Conservation (phyloP, 768 basidiomycete genomes). For the Tylopilus cervinicoccineus region DNA sequence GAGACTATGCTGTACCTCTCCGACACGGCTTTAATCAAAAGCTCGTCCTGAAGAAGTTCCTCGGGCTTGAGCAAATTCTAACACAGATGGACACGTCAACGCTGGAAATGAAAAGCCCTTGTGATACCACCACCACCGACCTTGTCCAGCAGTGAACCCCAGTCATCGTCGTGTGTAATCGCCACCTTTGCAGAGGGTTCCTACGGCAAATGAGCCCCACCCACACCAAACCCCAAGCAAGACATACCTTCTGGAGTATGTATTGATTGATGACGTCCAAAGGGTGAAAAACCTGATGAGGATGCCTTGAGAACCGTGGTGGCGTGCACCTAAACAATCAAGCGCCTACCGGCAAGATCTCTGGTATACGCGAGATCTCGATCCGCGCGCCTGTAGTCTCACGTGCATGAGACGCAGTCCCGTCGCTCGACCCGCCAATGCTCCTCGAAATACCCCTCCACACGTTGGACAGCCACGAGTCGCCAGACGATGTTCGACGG, state of each 20-base stretch:
- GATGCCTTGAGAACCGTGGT: not conserved
- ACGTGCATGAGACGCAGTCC: not conserved
- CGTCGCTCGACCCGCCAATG: conserved; percentile 10
- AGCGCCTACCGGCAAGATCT: conserved; percentile 15
- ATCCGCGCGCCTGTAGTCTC: conserved; percentile 1
- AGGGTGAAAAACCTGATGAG: conserved; percentile 24
- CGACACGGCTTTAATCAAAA: conserved; percentile 9
- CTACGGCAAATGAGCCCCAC: conserved; percentile 1
- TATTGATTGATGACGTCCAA: conserved; percentile 24
- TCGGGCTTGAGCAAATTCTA: conserved; percentile 11
- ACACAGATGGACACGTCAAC: not conserved
- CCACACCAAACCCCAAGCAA: not conserved
- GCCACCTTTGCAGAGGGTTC: conserved; percentile 22
- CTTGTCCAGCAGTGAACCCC: conserved; percentile 18
- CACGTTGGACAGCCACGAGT: conserved; percentile 18
- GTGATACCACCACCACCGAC: conserved; percentile 1
- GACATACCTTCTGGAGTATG: conserved; percentile 17
- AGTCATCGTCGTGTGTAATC: conserved; percentile 22
- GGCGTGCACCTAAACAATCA: not conserved
- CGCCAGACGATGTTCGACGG: not conserved
- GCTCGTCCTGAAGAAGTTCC: conserved; percentile 9
- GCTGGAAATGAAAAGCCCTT: not conserved
- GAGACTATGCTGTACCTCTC: conserved; percentile 9
- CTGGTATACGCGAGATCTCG: conserved; percentile 16
- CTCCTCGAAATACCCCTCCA: conserved; percentile 16